phyloP scores from a whole-genome alignment of 352 stramenopile species.

The Globisporangium recalcitrans region DNA sequence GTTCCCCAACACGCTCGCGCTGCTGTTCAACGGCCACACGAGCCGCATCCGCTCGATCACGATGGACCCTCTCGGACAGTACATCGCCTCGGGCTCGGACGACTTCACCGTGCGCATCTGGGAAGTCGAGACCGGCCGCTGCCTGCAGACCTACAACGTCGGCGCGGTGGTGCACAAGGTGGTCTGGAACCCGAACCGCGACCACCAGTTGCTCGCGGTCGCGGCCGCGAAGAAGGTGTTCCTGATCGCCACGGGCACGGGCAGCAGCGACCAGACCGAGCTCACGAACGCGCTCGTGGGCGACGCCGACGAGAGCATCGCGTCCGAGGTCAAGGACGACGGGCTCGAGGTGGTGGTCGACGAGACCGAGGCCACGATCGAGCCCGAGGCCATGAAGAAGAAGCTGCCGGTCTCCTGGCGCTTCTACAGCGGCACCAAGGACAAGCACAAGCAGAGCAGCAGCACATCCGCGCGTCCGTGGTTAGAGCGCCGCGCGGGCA shows the following conservation, averaged over 20 bases:
- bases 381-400: constrained; percentile 77
- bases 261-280: constrained; percentile 90
- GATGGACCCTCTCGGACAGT: constrained; percentile 96
- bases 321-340: constrained; percentile 41
- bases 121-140: constrained; percentile 94
- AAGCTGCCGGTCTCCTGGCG: constrained; percentile 91
- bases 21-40: constrained; percentile 87
- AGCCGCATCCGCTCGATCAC: constrained; percentile 91
- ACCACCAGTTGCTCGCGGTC: constrained; percentile 94
- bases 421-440: constrained; percentile 79
- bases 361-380: constrained; percentile 63
- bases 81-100: constrained; percentile 93
- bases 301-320: constrained; percentile 72
- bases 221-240: constrained; percentile 88
- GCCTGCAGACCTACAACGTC: constrained; percentile 91
- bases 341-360: constrained; percentile 50
- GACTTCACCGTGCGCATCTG: constrained; percentile 95
- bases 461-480: constrained; percentile 33
- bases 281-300: constrained; percentile 93
- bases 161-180: constrained; percentile 88
- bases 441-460: constrained; percentile 60
- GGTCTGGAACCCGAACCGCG: constrained; percentile 96
- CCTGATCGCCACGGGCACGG: constrained; percentile 93
- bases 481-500: constrained; percentile 75
- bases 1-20: constrained; percentile 94